Base-by-base conservation (phyloP, 1,284 basidiomycete genomes). In the Tilletia indica region DNA sequence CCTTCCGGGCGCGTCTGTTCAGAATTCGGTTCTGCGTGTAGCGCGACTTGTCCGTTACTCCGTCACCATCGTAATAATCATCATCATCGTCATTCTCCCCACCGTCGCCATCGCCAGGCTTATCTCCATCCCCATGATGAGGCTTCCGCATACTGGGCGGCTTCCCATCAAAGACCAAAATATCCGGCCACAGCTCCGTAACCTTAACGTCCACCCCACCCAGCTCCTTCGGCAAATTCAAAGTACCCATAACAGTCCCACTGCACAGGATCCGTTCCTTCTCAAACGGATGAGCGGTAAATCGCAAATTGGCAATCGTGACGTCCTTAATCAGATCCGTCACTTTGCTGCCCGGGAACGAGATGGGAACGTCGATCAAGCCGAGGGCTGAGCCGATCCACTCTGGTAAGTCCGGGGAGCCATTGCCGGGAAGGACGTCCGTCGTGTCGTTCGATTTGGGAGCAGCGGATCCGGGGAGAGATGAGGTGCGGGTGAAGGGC, bases 261-360 rank as follows among this genome's bases (percentile, higher is more conserved):
- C 75, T 77, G 74, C 78, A 80, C 34, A 80, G 67, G 34, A 82
- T 70, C 76, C 79, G 79, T 66, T 82, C 80, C 38, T 76, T 54
- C 66, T 77, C 78, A 42, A 79, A 80, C 25, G 79, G 79, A 69
- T 82, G 80, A 21, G 80, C 76, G 25, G 78, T 73, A 69, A 82
- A 80, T 72, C 79, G 78, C 70, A 82, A 73, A 48, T 82, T 78
- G 49, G 74, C 64, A 67, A 82, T 82, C 39, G 79, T 79, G n/a
- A 82, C 79, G 58, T 82, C 79, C 71, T 77, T 77, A 74, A 82
- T 79, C 25, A 82, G 74, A 56, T 82, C 80, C 12, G 80, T 82
- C 47, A 80, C 79, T 45, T 78, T 76, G 39, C 74, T 75, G 0
- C 80, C 80, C 1, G 80, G 80, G 73, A 82, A 82, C n/a, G 73